phyloP scores from a whole-genome alignment of 345 rosid species.

The Gossypioides kirkii region DNA sequence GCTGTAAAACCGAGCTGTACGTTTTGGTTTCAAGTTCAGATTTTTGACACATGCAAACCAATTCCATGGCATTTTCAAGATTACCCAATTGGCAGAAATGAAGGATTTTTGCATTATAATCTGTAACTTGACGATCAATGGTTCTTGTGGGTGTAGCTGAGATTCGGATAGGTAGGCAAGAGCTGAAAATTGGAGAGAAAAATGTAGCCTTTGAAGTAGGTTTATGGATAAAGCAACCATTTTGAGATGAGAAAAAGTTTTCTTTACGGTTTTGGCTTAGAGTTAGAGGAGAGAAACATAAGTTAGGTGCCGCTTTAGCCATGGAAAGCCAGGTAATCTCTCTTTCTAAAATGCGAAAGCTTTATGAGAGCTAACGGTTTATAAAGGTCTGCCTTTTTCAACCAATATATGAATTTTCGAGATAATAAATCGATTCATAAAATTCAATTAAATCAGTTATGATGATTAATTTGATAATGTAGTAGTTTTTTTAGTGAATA shows the following conservation, averaged over 20 bases:
- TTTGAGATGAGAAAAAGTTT: slow-evolving; percentile 15
- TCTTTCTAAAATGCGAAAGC: slow-evolving; percentile 8
- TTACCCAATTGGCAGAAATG: slow-evolving; percentile 41
- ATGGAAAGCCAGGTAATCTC: slow-evolving; percentile 22
- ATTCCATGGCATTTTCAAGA: slow-evolving; percentile 37
- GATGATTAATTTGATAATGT: too few species aligned
- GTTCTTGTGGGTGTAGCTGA: slow-evolving; percentile 18
- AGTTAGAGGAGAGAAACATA: slow-evolving; percentile 13
- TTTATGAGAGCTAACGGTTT: not conserved
- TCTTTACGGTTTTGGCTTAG: slow-evolving; percentile 19
- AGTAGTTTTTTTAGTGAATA: too few species aligned
- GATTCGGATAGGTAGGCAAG: slow-evolving; percentile 17
- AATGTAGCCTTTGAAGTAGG: slow-evolving; percentile 24
- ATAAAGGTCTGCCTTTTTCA: not conserved
- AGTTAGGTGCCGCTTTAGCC: slow-evolving; percentile 29
- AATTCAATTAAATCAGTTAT: too few species aligned
- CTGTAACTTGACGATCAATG: slow-evolving; percentile 11
- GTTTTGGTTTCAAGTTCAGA: slow-evolving; percentile 36
- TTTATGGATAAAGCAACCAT: slow-evolving; percentile 16
- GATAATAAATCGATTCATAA: too few species aligned
- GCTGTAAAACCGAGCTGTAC: slow-evolving; percentile 48
- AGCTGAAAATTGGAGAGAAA: slow-evolving; percentile 15
- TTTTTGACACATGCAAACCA: slow-evolving; percentile 33
- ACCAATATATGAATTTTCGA: too few species aligned
- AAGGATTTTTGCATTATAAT: slow-evolving; percentile 30